Evolutionary conservation across 805 yeast species (phyloP), one percentile per base, ranked within the genome.

Genomic region (Sugiyamaella qingdaonensis): DNA sequence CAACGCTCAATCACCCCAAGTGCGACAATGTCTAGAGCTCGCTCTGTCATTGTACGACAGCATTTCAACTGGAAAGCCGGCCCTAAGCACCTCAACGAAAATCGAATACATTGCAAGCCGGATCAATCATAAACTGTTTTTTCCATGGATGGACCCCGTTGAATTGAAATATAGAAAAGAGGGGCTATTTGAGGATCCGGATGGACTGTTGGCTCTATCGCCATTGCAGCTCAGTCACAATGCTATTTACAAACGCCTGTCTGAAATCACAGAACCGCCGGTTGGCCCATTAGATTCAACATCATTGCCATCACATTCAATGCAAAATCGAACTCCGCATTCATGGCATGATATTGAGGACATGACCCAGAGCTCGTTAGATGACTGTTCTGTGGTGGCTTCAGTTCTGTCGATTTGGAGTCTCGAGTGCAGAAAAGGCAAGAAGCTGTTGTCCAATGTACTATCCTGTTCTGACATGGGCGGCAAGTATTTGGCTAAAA

Each of bases 371-470:
- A 66, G 62, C 33, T 50, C 62, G 2, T 49, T 66, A n/a, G 72
- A 81, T 8, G 84, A 88, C 65, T 88, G 95, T 67, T 86, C 95
- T 0, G 80, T 88, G 63, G 87, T 88, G 2, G 81, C 90, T 1
- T 74, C 91, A 0, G 61, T 87, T 13, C 69, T 86, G 13, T 78
- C 88, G 0, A 67, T 83, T 0, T 63, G 72, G 0, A 65, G 67
- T 16, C 62, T 62, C 19, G 60, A 62, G 4, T 52, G 55, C 39
- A 46, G 64, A 2, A 46, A 62, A 2, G 53, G 55, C 2, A 36
- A 51, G 24, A 43, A 46, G 46, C 43, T 60, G 19, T 18, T 63
- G 33, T 56, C 62, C 48, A 48, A 56, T 29, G 48, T 56, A 5
- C 56, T 66, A 51, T 57, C 59, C 60, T 3, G 51, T 32, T 0